These are phyloP conservation scores for Proliferodiscus dingleyae DNA, from an alignment of 2,329 filamentous ascomycete species.

Conservation along the genomic window DNA sequence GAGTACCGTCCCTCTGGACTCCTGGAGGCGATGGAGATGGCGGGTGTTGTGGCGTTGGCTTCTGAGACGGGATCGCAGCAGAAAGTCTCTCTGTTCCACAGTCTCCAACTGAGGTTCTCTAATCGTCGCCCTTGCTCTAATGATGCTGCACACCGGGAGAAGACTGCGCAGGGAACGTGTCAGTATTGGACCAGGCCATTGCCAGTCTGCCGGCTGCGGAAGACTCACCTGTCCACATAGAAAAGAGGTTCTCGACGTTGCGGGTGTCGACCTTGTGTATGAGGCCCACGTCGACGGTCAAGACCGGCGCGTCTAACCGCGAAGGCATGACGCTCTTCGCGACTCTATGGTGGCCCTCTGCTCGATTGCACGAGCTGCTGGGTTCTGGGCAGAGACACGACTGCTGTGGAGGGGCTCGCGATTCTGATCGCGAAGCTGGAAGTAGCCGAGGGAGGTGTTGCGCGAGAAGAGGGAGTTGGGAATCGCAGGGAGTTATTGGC, in stretches of 20 bases:
- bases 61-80: slow-evolving; percentile 67
- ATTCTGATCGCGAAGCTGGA: slow-evolving; percentile 10
- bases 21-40: slow-evolving; percentile 33
- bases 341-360: slow-evolving; percentile 17
- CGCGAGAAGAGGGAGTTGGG: too few species aligned
- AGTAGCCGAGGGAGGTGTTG: too few species aligned
- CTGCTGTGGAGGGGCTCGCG: slow-evolving; percentile 23
- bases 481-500: neutral
- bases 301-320: slow-evolving; percentile 75
- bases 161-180: slow-evolving; percentile 57
- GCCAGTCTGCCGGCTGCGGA: neutral
- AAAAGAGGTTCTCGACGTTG: slow-evolving; percentile 88
- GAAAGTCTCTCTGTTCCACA: slow-evolving; percentile 92
- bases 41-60: slow-evolving; percentile 40
- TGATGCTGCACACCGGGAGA: slow-evolving; percentile 89
- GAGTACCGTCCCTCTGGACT: slow-evolving; percentile 32
- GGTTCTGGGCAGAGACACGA: slow-evolving; percentile 25
- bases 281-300: slow-evolving; percentile 85
- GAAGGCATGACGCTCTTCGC: slow-evolving; percentile 85
- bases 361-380: slow-evolving; percentile 30
- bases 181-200: neutral
- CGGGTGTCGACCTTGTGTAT: slow-evolving; percentile 93
- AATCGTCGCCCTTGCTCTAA: slow-evolving; percentile 88
- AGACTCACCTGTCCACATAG: slow-evolving; percentile 88
- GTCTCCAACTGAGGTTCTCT: slow-evolving; percentile 92